phyloP scores from a whole-genome alignment of 2,329 filamentous ascomycete species.

The Hirsutella rhossiliensis region DNA sequence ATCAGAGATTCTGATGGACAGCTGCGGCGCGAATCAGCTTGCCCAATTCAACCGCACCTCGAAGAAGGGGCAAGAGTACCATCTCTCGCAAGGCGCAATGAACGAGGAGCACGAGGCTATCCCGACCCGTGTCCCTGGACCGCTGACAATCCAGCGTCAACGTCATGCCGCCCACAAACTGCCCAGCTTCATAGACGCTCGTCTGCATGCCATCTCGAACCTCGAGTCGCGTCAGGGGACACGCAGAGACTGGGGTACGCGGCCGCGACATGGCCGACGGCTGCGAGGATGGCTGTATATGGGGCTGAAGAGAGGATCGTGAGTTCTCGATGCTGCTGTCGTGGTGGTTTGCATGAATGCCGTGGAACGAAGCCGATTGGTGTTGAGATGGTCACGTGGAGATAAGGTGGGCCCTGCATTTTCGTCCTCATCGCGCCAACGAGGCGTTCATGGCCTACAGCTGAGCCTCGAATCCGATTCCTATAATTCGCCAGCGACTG shows the following conservation, averaged over 20 bases:
- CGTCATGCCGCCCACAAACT: conserved; percentile 10
- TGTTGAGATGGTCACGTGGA: conserved; percentile 6
- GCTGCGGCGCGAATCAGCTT: conserved; percentile 7
- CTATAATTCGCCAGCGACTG: no score
- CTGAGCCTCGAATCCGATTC: background rate
- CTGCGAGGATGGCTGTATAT: background rate
- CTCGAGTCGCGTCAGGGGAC: conserved; percentile 17
- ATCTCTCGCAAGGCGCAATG: conserved; percentile 11
- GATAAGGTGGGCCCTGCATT: conserved; percentile 8
- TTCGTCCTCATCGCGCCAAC: conserved; percentile 11
- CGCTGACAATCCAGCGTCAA: conserved; percentile 16
- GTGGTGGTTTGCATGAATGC: background rate
- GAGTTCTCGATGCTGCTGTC: background rate
- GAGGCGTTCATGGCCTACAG: background rate
- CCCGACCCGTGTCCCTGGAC: conserved; percentile 3
- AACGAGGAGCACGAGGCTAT: conserved; percentile 14
- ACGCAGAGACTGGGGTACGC: conserved; percentile 16
- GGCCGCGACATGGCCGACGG: conserved; percentile 11
- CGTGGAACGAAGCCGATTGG: conserved; percentile 15
- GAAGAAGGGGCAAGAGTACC: conserved; percentile 8
- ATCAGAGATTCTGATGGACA: conserved; percentile 18
- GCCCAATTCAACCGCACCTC: background rate
- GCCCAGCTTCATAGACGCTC: conserved; percentile 10
- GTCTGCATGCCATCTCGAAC: conserved; percentile 11
- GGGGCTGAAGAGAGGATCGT: background rate